Evolutionary conservation across 169 alveolate species (phyloP).

Genomic region (Plasmodium inui): DNA sequence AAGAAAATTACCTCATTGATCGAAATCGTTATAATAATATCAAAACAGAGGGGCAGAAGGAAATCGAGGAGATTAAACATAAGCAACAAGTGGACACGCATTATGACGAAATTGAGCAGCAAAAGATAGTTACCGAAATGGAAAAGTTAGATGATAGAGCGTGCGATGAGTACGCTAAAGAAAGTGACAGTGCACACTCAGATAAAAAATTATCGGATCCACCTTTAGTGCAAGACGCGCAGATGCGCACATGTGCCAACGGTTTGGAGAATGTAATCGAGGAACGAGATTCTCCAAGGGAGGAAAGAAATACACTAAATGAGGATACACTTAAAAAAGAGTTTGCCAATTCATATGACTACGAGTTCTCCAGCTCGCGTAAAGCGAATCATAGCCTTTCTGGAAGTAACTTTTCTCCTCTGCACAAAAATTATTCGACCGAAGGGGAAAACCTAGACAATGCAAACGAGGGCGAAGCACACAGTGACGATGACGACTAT

Average conservation of each 20-base stretch:
- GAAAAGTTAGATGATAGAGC: background rate
- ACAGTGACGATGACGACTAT: slow-evolving; percentile 2
- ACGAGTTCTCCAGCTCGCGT: slow-evolving; percentile 17
- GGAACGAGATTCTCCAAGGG: background rate
- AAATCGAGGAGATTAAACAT: background rate
- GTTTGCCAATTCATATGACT: slow-evolving; percentile 7
- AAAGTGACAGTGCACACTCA: background rate
- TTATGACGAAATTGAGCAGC: background rate
- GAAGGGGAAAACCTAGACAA: background rate
- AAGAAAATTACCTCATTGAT: background rate
- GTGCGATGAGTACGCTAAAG: slow-evolving; percentile 1
- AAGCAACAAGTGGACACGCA: background rate
- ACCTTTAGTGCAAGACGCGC: background rate
- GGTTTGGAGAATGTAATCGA: background rate
- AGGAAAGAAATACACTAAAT: background rate
- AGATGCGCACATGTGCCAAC: background rate
- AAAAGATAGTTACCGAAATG: background rate
- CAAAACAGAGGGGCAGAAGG: background rate
- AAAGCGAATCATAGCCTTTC: slow-evolving; percentile 42
- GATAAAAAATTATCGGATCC: background rate
- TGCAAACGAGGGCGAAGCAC: background rate
- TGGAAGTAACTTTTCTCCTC: background rate
- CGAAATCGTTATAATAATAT: background rate
- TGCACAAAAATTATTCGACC: background rate
- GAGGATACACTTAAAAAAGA: background rate